A percentile compares a stretch with the other conserved stretches of the same genome.
These are phyloP conservation scores for Thalassiosira mediterranea DNA, from an alignment of 352 stramenopile genomes.

Conservation along the genomic window DNA sequence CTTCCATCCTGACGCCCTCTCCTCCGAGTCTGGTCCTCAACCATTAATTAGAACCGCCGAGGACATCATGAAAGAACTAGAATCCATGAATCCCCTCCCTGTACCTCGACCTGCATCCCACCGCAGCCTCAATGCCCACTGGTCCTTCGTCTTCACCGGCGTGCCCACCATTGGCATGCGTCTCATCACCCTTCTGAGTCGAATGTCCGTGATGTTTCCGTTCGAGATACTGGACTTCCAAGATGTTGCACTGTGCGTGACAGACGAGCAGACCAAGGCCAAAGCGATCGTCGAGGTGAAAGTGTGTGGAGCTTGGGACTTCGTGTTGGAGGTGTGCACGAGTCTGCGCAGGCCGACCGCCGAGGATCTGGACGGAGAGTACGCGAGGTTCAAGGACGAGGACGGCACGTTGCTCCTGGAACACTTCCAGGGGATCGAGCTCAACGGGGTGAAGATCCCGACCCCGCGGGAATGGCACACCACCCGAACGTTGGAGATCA, in stretches of 20 bases:
- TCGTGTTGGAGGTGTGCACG: slow-evolving; percentile 16
- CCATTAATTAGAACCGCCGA: slow-evolving; percentile 11
- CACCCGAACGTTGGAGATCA: slow-evolving; percentile 33
- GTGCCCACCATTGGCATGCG: slow-evolving; percentile 25
- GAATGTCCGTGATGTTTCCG: slow-evolving; percentile 2
- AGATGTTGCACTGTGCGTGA: slow-evolving; percentile 11
- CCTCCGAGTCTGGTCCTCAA: too few species aligned
- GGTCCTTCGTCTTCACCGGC: slow-evolving; percentile 26
- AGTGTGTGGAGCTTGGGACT: slow-evolving; percentile 5
- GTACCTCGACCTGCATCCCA: slow-evolving; percentile 8
- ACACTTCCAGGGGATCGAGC: slow-evolving; percentile 18
- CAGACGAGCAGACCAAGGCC: slow-evolving; percentile 6
- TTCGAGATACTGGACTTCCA: slow-evolving; percentile 21
- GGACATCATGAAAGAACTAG: slow-evolving; percentile 17
- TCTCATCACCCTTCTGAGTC: slow-evolving; percentile 17
- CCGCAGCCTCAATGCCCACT: slow-evolving; percentile 11
- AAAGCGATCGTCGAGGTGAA: slow-evolving; percentile 6
- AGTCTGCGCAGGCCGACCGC: slow-evolving; percentile 6
- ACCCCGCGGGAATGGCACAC: slow-evolving; percentile 12
- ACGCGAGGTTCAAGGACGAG: slow-evolving; percentile 2
- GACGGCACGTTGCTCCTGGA: slow-evolving; percentile 28
- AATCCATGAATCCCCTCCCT: slow-evolving; percentile 1
- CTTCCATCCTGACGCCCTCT: too few species aligned
- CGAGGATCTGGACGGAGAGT: background rate
- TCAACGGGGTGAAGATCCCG: slow-evolving; percentile 11